A percentile compares a stretch with the other conserved stretches of the same genome.
phyloP scores from a whole-genome alignment of 192 early-diverging fungal genomes.

The Jimgerdemannia flammicorona region DNA sequence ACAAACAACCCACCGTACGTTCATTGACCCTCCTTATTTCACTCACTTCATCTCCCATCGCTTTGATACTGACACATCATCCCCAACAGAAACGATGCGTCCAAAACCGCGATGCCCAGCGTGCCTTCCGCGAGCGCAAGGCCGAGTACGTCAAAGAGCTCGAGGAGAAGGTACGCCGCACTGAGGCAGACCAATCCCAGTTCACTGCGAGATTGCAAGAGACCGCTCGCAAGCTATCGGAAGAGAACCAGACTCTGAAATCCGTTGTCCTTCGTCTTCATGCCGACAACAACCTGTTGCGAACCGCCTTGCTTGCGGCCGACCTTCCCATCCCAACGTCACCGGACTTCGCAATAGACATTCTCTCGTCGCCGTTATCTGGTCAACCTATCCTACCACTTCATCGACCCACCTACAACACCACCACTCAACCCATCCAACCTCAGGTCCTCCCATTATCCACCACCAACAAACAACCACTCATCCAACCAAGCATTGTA shows the following conservation, averaged over 20 bases:
- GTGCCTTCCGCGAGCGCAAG: conserved; percentile 70
- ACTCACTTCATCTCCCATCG: no score
- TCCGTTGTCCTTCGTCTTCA: neutral
- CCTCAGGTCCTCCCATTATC: neutral
- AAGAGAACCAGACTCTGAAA: neutral
- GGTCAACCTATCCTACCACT: no score
- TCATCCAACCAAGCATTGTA: neutral
- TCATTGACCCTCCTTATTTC: no score
- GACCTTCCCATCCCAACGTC: neutral
- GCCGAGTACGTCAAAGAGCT: conserved; percentile 58
- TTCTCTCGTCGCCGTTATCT: no score
- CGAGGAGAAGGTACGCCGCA: conserved; percentile 33
- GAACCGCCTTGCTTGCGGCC: neutral
- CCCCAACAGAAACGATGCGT: neutral
- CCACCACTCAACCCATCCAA: neutral
- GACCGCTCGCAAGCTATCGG: neutral
- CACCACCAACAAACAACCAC: neutral
- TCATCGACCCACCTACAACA: no score
- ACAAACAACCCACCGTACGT: no score
- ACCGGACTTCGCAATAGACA: neutral
- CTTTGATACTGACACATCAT: neutral
- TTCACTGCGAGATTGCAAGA: neutral
- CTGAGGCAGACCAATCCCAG: neutral
- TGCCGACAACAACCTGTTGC: neutral
- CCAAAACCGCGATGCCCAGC: conserved; percentile 69